These are phyloP conservation scores for Podaxis sp. DNA, from an alignment of 768 basidiomycete genomes.

Conservation along the genomic window DNA sequence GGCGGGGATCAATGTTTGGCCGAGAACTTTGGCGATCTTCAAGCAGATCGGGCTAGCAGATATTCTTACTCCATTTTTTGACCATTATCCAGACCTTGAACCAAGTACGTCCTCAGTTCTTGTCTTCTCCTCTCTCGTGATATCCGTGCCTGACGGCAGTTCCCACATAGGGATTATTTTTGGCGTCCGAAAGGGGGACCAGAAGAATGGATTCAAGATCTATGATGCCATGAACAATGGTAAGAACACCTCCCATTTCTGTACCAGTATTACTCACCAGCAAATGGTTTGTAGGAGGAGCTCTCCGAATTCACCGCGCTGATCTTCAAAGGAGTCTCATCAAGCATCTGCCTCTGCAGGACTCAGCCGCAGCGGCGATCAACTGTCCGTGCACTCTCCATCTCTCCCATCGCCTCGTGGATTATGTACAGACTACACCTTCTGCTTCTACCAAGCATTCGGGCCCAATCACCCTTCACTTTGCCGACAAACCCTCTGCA, in stretches of 20 bases:
- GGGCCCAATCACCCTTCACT: slow-evolving; percentile 24
- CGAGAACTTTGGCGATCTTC: slow-evolving; percentile 20
- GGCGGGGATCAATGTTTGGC: slow-evolving; percentile 43
- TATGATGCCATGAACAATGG: slow-evolving; percentile 1
- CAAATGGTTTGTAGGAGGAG: background rate
- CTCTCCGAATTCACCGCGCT: slow-evolving; percentile 45
- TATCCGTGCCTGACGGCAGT: background rate
- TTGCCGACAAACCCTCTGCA: slow-evolving; percentile 25
- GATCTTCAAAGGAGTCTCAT: slow-evolving; percentile 58
- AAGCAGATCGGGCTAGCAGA: slow-evolving; percentile 17
- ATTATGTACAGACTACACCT: slow-evolving; percentile 36
- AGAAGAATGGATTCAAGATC: slow-evolving; percentile 11
- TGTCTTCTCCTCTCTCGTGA: background rate
- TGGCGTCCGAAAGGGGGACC: slow-evolving; percentile 31
- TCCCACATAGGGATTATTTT: slow-evolving; percentile 21
- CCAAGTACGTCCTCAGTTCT: slow-evolving; percentile 11
- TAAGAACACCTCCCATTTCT: background rate
- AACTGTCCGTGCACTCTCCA: slow-evolving; percentile 34
- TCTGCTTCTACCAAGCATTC: background rate
- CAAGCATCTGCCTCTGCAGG: slow-evolving; percentile 33
- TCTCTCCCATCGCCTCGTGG: slow-evolving; percentile 49
- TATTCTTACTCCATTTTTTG: slow-evolving; percentile 15
- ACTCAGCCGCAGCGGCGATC: background rate
- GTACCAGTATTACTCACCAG: background rate
- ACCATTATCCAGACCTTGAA: slow-evolving; percentile 17